These are phyloP conservation scores for Ceratocystis ficicola DNA, from an alignment of 2,329 filamentous ascomycete species.

Conservation along the genomic window DNA sequence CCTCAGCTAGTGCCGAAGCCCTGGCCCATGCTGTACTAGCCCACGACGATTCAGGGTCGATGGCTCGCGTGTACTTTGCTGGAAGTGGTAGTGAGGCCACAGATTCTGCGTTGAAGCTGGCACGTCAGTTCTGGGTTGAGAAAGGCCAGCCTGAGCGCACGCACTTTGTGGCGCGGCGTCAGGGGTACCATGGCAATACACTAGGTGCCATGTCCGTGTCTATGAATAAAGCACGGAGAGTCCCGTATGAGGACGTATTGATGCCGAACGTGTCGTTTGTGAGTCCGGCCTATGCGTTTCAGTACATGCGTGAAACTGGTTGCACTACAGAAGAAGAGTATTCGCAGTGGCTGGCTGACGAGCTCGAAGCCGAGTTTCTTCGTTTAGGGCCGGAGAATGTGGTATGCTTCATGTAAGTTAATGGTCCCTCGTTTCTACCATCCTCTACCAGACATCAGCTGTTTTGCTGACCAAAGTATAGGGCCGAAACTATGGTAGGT, in stretches of 20 bases:
- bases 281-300: conserved; percentile 17
- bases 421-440: not conserved
- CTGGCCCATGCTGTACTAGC: conserved; percentile 27
- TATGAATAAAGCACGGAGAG: conserved; percentile 25
- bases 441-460: not conserved
- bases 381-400: conserved; percentile 36
- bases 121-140: conserved; percentile 38
- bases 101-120: conserved; percentile 38
- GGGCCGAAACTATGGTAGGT: conserved; percentile 25
- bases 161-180: conserved; percentile 35
- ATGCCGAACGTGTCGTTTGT: conserved; percentile 16
- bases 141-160: conserved; percentile 28
- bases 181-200: conserved; percentile 41
- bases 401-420: conserved; percentile 23
- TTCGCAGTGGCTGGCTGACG: conserved; percentile 31
- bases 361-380: conserved; percentile 39
- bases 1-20: conserved; percentile 26
- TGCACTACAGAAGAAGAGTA: conserved; percentile 33
- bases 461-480: conserved; percentile 31
- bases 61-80: conserved; percentile 23
- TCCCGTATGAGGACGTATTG: conserved; percentile 27
- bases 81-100: conserved; percentile 29
- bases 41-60: conserved; percentile 24
- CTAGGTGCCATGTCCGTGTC: conserved; percentile 36
- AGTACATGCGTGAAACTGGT: conserved; percentile 24